Evolutionary conservation across 2,329 filamentous ascomycete species (phyloP), one percentile per base, ranked within the genome.

Genomic region (Ophiobolus disseminans): DNA sequence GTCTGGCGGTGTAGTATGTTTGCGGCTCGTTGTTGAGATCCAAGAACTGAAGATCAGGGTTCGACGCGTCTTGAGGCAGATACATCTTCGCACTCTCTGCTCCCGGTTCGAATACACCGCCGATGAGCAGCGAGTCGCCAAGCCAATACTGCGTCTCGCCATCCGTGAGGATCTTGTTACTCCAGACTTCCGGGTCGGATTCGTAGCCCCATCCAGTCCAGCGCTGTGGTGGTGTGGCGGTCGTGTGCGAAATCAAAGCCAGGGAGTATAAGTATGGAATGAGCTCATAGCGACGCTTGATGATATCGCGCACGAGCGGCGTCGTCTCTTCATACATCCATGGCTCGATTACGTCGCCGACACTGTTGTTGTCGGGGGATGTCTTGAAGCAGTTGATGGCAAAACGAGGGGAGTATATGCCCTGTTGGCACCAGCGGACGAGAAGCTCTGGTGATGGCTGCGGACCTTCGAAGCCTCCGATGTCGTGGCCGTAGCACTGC

Each of bases 321-420:
- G 85, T 85, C 21, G 85, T 84, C 26, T 86, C 81, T 0, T 86
- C 85, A 62, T 90, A 88, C 86, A 90, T 89, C 86, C 86, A 90
- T 0, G 87, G 87, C 73, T 90, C 87, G 48, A 90, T 90, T 0
- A 90, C 86, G 26, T 88, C 87, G 6, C 87, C 87, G 19, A 88
- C 78, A 0, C 78, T 77, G 60, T 86, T 89, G 69, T 90, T 84
- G 1, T 81, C 75, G 0, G 82, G 79, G 0, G 81, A 82, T 0
- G 88, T 90, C 74, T 90, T 90, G 81, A 87, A 90, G 70, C 87
- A 90, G 70, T 90, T 90, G 75, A 90, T 90, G 9, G 87, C 85
- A 60, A 90, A 90, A 0, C 87, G 83, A 0, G 85, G 81, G 1
- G 86, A 87, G 72, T 89, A 82, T 50, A 85, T 82, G 5, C 87